Evolutionary conservation across 2,329 filamentous ascomycete species (phyloP), one percentile per base, ranked within the genome.

Genomic region (Dactylella cylindrospora): DNA sequence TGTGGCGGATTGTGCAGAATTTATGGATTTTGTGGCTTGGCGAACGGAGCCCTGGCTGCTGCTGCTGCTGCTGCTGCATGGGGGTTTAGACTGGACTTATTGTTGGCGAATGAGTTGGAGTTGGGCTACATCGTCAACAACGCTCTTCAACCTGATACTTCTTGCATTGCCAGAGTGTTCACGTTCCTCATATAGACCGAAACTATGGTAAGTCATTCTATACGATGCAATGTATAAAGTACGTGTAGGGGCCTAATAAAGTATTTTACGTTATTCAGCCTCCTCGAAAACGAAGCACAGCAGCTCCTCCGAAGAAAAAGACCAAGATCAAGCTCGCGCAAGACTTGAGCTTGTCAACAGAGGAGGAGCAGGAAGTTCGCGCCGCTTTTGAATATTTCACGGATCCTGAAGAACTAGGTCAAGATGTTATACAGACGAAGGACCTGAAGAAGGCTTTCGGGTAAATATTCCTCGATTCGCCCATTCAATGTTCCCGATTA

Each of bases 361-460:
- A 64, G 13, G 59, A 64, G 38, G 59, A 51, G 9, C 31, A 35
- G 36, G 59, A 64, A 44, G 52, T 64, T 2, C 59, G 52, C 5
- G 25, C 23, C 22, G 59, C 52, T 2, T 64, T 64, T 38, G 46
- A 46, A 1, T 33, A 51, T 38, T 64, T 64, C 26, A 57, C 59
- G 1, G 59, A 64, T 20, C 51, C 50, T 45, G 84, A 90, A 68
- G 88, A 88, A 70, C 76, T 64, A 5, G 67, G 60, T 3, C 73
- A 85, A 52, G 85, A 84, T 60, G 83, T 87, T 12, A 79, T 89
- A 45, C 80, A 81, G 9, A 82, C 80, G 3, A 77, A 78, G 68
- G 84, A 88, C 70, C 79, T 90, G 66, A 79, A 84, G 65, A 82
- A 85, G 43, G 85, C 84, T 26, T 78, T 90, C 71, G 81, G 85